Conservation (phyloP, 768 basidiomycete genomes). For the Cubamyces lactineus region DNA sequence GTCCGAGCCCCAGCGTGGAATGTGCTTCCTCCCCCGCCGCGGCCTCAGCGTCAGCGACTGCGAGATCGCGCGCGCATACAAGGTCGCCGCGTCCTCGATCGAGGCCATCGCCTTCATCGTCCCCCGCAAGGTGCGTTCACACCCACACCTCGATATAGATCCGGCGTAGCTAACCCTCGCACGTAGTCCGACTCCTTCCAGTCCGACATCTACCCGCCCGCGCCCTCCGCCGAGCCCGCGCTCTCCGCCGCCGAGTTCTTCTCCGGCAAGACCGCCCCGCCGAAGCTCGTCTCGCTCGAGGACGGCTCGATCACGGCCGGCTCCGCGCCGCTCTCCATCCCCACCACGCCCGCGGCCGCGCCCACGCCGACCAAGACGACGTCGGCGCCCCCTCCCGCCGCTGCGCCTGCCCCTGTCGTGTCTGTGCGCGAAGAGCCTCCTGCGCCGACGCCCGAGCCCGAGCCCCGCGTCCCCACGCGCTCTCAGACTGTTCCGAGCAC, state of each 20-base stretch:
- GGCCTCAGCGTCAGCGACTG: conserved; percentile 88
- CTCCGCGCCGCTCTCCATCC: conserved; percentile 22
- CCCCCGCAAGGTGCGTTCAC: conserved; percentile 73
- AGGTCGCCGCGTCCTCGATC: conserved; percentile 70
- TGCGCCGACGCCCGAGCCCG: conserved; percentile 38
- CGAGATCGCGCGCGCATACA: conserved; percentile 95
- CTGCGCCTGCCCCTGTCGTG: conserved; percentile 30
- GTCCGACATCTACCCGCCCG: conserved; percentile 95
- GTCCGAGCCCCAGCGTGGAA: conserved; percentile 91
- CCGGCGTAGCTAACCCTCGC: neutral
- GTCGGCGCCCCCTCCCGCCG: conserved; percentile 35
- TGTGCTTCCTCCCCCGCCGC: conserved; percentile 95
- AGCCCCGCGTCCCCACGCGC: conserved; percentile 39
- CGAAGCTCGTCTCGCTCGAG: conserved; percentile 81
- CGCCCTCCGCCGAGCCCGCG: conserved; percentile 78
- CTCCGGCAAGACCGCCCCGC: conserved; percentile 75
- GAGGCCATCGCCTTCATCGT: conserved; percentile 97
- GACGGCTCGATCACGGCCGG: conserved; percentile 53
- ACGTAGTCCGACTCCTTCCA: conserved; percentile 91
- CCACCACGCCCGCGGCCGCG: conserved; percentile 25
- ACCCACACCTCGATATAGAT: too few species aligned
- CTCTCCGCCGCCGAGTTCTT: conserved; percentile 87
- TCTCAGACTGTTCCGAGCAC: conserved; percentile 21
- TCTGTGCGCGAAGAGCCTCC: conserved; percentile 32
- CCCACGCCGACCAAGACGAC: conserved; percentile 29